phyloP scores from a whole-genome alignment of 169 alveolate species.

The Sarcocystis neurona region DNA sequence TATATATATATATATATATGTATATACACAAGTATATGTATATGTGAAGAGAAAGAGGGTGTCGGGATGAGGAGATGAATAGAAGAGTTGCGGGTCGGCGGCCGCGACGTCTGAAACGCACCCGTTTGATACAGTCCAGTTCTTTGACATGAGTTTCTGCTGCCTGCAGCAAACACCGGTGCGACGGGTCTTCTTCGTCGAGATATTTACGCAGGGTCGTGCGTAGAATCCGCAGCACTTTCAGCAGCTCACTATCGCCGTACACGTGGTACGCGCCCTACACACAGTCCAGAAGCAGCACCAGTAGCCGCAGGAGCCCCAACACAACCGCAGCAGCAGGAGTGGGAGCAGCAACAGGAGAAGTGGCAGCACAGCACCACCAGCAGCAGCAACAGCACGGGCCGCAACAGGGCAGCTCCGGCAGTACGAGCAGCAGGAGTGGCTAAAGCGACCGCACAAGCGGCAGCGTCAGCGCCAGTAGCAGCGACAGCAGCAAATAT shows the following conservation, averaged over 20 bases:
- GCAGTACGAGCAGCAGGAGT: no score
- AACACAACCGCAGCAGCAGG: no score
- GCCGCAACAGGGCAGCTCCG: no score
- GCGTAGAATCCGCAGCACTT: slow-evolving; percentile 42
- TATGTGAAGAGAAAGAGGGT: background rate
- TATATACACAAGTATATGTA: background rate
- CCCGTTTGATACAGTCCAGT: slow-evolving; percentile 48
- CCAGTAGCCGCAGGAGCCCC: no score
- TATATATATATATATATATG: background rate
- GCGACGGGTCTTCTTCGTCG: background rate
- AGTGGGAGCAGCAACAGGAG: background rate
- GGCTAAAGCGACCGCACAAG: no score
- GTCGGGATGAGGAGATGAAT: no score
- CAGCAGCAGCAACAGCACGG: no score
- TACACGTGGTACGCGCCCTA: slow-evolving; percentile 60
- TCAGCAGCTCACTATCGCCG: slow-evolving; percentile 61
- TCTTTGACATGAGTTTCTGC: slow-evolving; percentile 61
- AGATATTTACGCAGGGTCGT: slow-evolving; percentile 4
- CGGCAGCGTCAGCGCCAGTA: no score
- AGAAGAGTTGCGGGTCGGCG: no score
- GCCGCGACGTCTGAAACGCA: background rate
- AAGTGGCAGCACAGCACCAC: background rate
- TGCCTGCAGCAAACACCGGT: slow-evolving; percentile 22
- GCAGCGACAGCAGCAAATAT: no score
- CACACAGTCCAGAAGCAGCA: background rate